Evolutionary conservation across 306 rosid genomes (phyloP), one percentile per base, ranked within the genome.

Genomic region (Quercus parvula): DNA sequence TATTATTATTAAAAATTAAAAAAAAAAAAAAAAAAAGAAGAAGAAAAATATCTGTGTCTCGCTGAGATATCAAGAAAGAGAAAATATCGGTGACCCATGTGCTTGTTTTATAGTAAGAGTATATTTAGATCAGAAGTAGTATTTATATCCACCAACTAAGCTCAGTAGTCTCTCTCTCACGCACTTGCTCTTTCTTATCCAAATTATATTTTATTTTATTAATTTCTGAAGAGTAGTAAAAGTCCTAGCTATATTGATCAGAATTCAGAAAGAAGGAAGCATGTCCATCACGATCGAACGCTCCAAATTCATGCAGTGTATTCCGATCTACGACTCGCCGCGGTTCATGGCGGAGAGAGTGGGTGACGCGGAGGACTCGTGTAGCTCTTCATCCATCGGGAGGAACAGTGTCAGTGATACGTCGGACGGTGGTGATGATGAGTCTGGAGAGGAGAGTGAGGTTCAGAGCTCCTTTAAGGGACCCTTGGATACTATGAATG

Each of bases 371-470:
- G 94, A 90, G 17, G 94, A 90, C 71, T 85, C 92, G n/a, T 76
- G 89, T 52, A 85, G 85, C 81, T 81, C 84, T 3, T 85, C 97
- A 12, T 92, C 97, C 44, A 73, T 92, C 28, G 96, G 97, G 1
- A 80, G 86, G 64, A 90, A 90, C 66, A 89, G 92, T 75, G 84
- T 89, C 61, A 89, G 92, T 75, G 84, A 62, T 56, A 78, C 82
- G 17, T 90, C 93, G 28, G 88, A 8, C 46, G 46, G 46, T 41
- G 46, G 76, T 73, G 97, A 74, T 62, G 97, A 89, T 52, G 91
- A 86, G 22, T 88, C 91, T 28, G 90, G 83, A 41, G 90, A 82
- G 28, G 88, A 86, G 25, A 70, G 27, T 57, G 91, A 88, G 88
- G 86, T 78, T 33, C 89, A 85, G 85, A 90, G 89, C 88, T 84